phyloP scores from a whole-genome alignment of 148 eudicot genomes.

The Vaccinium corymbosum region DNA sequence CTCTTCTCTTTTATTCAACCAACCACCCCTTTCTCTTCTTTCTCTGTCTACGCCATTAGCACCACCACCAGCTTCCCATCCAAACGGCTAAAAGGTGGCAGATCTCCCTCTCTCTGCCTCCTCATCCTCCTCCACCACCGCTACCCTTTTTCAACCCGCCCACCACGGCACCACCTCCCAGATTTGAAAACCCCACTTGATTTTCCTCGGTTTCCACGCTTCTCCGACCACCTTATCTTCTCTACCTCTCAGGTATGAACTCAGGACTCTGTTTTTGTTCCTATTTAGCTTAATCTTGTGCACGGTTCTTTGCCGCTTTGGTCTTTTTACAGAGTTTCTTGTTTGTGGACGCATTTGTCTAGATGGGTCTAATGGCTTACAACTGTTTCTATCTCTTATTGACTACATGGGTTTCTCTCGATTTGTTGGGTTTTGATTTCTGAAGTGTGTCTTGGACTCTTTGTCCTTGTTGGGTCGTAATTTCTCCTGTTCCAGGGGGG shows the following conservation, averaged over 20 bases:
- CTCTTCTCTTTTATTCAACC: conserved; percentile 11
- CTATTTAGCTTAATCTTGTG: background rate
- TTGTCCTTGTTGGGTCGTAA: conserved; percentile 9
- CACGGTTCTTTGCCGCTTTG: background rate
- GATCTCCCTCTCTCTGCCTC: conserved; percentile 23
- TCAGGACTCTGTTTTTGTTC: background rate
- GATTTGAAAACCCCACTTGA: conserved; percentile 6
- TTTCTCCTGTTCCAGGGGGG: conserved; percentile 6
- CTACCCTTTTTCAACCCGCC: conserved; percentile 26
- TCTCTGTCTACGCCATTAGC: conserved; percentile 13
- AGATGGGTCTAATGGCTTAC: conserved; percentile 8
- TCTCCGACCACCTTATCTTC: conserved; percentile 15
- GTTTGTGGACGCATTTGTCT: background rate
- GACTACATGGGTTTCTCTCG: conserved; percentile 7
- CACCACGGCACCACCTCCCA: background rate
- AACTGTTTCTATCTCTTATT: background rate
- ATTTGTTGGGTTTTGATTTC: background rate
- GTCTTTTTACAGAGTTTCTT: conserved; percentile 2
- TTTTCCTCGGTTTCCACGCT: conserved; percentile 31
- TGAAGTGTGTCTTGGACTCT: conserved; percentile 3
- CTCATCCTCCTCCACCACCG: conserved; percentile 14
- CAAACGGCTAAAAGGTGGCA: conserved; percentile 44
- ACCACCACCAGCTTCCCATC: conserved; percentile 17
- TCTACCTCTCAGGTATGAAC: conserved; percentile 22
- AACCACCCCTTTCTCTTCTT: conserved; percentile 1